Evolutionary conservation across 192 early-diverging fungal genomes (phyloP), one percentile per base, ranked within the genome.

Genomic region (Funneliformis geosporum): DNA sequence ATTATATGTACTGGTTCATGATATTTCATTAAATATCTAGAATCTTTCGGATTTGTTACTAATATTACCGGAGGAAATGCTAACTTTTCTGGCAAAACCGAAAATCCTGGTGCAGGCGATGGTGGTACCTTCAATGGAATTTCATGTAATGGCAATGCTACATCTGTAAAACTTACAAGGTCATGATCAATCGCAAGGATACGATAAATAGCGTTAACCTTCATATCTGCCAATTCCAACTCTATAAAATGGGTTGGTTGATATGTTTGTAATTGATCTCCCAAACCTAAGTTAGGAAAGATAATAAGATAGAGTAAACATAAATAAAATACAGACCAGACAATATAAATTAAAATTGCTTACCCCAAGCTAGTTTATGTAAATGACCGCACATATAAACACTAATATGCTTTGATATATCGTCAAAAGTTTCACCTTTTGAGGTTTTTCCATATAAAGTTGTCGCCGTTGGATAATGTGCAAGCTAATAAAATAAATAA

Each of bases 211-310:
- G 92, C 95, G 82, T 97, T 94, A 73, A 91, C 88, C 85, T 98
- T 98, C 87, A 98, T 89, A 70, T 98, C 96, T 27, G 89, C 94
- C 11, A 98, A 82, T 86, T 97, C 96, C 18, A 98, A 85, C 84
- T 98, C 94, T 79, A 94, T 83, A 64, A 87, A 91, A 67, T 91
- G 86, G n/a, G 85, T 84, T 10, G 87, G 83, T 73, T 91, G 84
- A 81, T 94, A 94, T 28, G 90, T 82, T 82, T 94, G 87, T 75
- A 94, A 83, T 43, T 85, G 82, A 62, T 88, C 84, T 65, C 91
- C 87, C 14, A 89, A 74, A 14, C 88, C 87, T 86, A 80, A 33
- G 3, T 10, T 61, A 43, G 1, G 42, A 9, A 67, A 47, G 25
- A n/a, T 16, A 59, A 60, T 38, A 73, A 6, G 0, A 12, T 38